These are phyloP conservation scores for Erodium maritimum DNA, from an alignment of 345 rosid genomes.

Conservation along the genomic window DNA sequence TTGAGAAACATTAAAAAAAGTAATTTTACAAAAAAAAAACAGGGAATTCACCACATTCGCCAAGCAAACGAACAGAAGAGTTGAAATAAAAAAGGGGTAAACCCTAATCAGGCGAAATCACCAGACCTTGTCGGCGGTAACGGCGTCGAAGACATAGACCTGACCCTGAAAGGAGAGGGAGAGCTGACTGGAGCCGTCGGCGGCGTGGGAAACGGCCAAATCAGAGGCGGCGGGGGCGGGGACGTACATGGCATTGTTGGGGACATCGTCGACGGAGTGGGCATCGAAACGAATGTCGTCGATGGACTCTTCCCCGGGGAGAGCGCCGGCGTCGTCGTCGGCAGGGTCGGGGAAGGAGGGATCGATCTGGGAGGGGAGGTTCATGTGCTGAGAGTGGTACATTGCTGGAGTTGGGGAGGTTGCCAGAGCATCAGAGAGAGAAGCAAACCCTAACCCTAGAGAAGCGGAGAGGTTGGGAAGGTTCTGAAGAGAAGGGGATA, in stretches of 20 bases:
- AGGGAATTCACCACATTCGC: not conserved
- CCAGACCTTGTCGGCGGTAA: slow-evolving; percentile 64
- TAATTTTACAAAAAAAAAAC: too few relatives aligned
- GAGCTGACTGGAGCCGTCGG: slow-evolving; percentile 43
- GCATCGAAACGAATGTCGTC: slow-evolving; percentile 13
- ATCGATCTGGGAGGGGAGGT: too few relatives aligned
- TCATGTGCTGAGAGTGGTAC: too few relatives aligned
- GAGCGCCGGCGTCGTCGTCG: too few relatives aligned
- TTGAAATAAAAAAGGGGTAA: not conserved
- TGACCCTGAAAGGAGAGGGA: slow-evolving; percentile 82
- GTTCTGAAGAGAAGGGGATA: too few relatives aligned
- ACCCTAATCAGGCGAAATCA: not conserved
- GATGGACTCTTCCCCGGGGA: too few relatives aligned
- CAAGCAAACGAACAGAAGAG: not conserved
- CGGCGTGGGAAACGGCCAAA: slow-evolving; percentile 20
- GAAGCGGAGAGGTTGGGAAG: too few relatives aligned
- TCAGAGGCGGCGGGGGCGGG: slow-evolving; percentile 22
- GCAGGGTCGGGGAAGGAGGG: too few relatives aligned
- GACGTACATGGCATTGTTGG: slow-evolving; percentile 40
- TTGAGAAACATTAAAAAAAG: too few relatives aligned
- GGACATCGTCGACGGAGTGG: slow-evolving; percentile 34
- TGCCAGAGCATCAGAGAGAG: too few relatives aligned
- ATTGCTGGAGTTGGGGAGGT: too few relatives aligned
- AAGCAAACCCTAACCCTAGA: too few relatives aligned
- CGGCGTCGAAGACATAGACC: slow-evolving; percentile 79